Percentiles rank a stretch among this genome's conserved stretches.
Evolutionary conservation across 1,284 basidiomycete species (phyloP).

Genomic region (Heterobasidion annosum): DNA sequence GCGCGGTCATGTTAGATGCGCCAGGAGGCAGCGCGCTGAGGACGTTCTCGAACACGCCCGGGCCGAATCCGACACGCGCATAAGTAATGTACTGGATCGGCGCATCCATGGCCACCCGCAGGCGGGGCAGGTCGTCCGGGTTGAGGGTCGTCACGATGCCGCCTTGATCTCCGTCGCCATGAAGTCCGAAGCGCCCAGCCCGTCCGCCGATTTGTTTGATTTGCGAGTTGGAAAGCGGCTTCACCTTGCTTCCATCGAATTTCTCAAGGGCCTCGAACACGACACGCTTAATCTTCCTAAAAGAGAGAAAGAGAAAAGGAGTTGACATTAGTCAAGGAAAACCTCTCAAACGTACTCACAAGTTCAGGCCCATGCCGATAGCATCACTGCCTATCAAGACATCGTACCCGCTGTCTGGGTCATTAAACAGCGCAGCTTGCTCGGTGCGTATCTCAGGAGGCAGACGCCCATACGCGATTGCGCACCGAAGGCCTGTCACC

Average conservation of each 20-base stretch:
- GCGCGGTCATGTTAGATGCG: slow-evolving; percentile 13
- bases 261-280: slow-evolving; percentile 79
- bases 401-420: slow-evolving; percentile 68
- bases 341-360: slow-evolving; percentile 43
- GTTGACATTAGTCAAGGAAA: background rate
- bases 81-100: slow-evolving; percentile 24
- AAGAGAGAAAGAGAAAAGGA: background rate
- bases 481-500: slow-evolving; percentile 66
- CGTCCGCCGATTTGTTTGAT: slow-evolving; percentile 97
- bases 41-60: slow-evolving; percentile 17
- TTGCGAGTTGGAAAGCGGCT: slow-evolving; percentile 65
- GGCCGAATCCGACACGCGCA: slow-evolving; percentile 23
- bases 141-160: slow-evolving; percentile 73
- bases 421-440: slow-evolving; percentile 87
- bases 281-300: slow-evolving; percentile 86
- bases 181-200: slow-evolving; percentile 86
- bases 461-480: slow-evolving; percentile 84
- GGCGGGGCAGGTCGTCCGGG: slow-evolving; percentile 54
- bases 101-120: slow-evolving; percentile 36
- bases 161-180: slow-evolving; percentile 35
- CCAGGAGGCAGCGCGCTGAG: slow-evolving; percentile 29
- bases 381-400: slow-evolving; percentile 90
- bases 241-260: slow-evolving; percentile 51
- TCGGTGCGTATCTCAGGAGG: slow-evolving; percentile 87
- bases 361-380: slow-evolving; percentile 93